A percentile compares a stretch with the other conserved stretches of the same genome.
These are phyloP conservation scores for Nematodospora valgi DNA, from an alignment of 805 yeast species.

Conservation along the genomic window DNA sequence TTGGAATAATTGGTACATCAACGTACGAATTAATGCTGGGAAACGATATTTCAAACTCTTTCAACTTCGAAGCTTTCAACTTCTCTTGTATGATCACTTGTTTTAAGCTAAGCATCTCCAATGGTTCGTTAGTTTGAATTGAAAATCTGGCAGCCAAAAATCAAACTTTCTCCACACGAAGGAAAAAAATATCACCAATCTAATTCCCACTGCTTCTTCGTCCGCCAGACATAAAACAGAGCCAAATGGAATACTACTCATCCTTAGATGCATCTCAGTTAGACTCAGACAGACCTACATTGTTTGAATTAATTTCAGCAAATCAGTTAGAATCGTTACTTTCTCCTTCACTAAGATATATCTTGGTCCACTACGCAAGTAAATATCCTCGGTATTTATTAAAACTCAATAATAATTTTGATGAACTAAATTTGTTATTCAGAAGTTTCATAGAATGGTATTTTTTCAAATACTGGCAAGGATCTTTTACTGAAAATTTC, in stretches of 20 bases:
- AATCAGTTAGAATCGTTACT: conserved; percentile 72
- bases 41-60: conserved; percentile 10
- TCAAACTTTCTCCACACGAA: background rate
- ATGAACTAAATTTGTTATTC: conserved; percentile 64
- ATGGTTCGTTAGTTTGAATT: background rate
- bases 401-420: conserved; percentile 62
- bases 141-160: background rate
- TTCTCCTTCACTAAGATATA: conserved; percentile 78
- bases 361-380: conserved; percentile 77
- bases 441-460: conserved; percentile 68
- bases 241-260: conserved; percentile 71
- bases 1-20: conserved; percentile 6
- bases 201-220: no score
- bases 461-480: conserved; percentile 69
- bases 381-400: conserved; percentile 70
- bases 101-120: conserved; percentile 2
- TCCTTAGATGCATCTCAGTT: conserved; percentile 73
- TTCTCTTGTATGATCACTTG: conserved; percentile 3
- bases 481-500: conserved; percentile 87
- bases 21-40: conserved; percentile 5
- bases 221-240: no score
- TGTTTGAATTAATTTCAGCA: conserved; percentile 84
- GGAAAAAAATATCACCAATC: conserved; percentile 1
- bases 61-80: conserved; percentile 7
- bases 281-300: conserved; percentile 75